Evolutionary conservation across 169 alveolate species (phyloP).

Genomic region (Eimeria praecox): DNA sequence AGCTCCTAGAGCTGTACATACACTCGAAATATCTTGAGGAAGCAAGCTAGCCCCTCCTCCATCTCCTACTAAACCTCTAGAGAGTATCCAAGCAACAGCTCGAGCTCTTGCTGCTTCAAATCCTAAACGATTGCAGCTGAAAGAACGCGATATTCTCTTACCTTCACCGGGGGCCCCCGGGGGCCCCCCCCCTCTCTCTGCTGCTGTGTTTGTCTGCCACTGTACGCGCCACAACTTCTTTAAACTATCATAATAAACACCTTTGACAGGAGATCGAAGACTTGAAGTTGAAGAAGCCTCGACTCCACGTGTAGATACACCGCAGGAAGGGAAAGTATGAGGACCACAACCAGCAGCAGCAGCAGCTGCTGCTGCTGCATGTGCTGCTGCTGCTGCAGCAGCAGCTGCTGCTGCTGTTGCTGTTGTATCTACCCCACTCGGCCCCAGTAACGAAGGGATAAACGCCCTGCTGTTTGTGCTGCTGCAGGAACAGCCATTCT

Average conservation of each 20-base stretch:
- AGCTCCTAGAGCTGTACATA: constrained; percentile 1
- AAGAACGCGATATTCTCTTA: constrained; percentile 57
- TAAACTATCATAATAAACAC: constrained; percentile 65
- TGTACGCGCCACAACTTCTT: constrained; percentile 76
- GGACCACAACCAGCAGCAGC: no score
- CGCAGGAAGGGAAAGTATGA: background rate
- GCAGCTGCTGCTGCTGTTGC: no score
- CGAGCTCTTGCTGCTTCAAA: constrained; percentile 73
- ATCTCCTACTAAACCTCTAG: constrained; percentile 72
- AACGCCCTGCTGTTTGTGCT: background rate
- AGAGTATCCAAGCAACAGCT: constrained; percentile 75
- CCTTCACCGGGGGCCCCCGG: constrained; percentile 49
- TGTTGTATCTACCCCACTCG: no score
- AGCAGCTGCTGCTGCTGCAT: no score
- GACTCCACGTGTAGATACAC: background rate
- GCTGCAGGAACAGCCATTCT: background rate
- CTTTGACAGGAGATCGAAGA: constrained; percentile 70
- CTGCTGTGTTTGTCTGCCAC: constrained; percentile 26
- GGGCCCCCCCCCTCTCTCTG: constrained; percentile 29
- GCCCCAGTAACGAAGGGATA: background rate
- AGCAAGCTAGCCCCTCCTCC: constrained; percentile 10
- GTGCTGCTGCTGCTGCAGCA: no score
- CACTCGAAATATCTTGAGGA: background rate
- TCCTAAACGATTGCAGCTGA: constrained; percentile 71
- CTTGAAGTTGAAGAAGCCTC: background rate